Base-by-base conservation (phyloP, 1,139 yeast genomes). In the Magnusiomyces sp. region DNA sequence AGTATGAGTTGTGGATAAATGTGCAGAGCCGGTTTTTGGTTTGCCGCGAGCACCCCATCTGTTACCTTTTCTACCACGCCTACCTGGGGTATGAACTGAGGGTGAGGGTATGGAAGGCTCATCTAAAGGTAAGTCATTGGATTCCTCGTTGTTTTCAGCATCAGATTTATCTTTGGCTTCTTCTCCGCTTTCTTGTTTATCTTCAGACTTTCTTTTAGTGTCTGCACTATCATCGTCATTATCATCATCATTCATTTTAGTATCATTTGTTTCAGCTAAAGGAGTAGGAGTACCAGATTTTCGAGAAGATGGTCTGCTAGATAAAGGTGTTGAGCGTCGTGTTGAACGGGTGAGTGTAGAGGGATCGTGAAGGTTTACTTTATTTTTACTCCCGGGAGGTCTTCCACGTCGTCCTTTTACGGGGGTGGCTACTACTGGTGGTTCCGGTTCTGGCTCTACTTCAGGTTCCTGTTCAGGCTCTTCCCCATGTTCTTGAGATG, bases 331-430 rank as follows among this genome's bases (percentile, higher is more conserved):
- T 55, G 52, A 51, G 17, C 50, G 43, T 46, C 50, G 32, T 34
- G 45, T 53, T 36, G 42, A 49, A 27, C 48, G 48, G 29, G 38
- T 49, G 45, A 36, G 40, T 37, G 44, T 41, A 27, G 49, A 44
- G 32, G 49, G 42, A 40, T 51, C 49, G 14, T 40, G 45, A 23
- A 47, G 16, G 34, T 27, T 14, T 9, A 10, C 32, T 20, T 43
- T 37, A 42, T 61, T 62, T 42, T 58, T 60, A 45, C 59, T 55
- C 38, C 66, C 66, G 20, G 68, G 66, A 7, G 71, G 71, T 48
- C 71, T 58, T 11, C 72, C 71, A 40, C 71, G 62, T 31, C 57
- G 51, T 13, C 61, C 53, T n/a, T n/a, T n/a, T n/a, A 13, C 34
- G 34, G 34, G 34, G 13, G 9, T 16, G 6, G 6, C 40, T 6